Percentiles rank a stretch among this genome's conserved stretches.
Conservation (phyloP, 768 basidiomycete genomes). For the Suillus plorans region DNA sequence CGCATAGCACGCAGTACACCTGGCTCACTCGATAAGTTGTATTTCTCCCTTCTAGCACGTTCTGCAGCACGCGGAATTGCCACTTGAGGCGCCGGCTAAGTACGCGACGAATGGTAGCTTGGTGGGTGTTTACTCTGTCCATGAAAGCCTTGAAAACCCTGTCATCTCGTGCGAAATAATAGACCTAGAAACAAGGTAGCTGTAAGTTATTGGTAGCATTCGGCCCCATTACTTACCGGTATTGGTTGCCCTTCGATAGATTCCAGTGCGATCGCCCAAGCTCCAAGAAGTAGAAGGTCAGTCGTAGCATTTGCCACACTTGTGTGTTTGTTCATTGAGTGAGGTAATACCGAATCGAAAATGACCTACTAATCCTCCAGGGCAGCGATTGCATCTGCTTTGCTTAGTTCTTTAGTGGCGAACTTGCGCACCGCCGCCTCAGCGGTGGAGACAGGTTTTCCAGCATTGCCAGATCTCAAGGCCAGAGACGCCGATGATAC, state of each 20-base stretch:
- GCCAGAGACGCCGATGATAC: conserved; percentile 68
- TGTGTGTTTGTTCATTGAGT: conserved; percentile 6
- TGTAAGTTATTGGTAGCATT: conserved; percentile 3
- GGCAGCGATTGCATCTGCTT: conserved; percentile 73
- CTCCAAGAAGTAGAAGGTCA: conserved; percentile 79
- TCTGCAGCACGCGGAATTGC: conserved; percentile 65
- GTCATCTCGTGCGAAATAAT: conserved; percentile 92
- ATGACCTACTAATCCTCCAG: conserved; percentile 84
- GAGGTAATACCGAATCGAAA: conserved; percentile 1
- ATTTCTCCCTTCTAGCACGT: conserved; percentile 63
- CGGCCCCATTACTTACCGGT: conserved; percentile 52
- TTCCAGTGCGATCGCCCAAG: conserved; percentile 70
- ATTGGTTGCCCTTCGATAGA: conserved; percentile 61
- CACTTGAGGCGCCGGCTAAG: conserved; percentile 61
- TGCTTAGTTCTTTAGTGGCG: conserved; percentile 82
- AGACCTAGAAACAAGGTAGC: conserved; percentile 42
- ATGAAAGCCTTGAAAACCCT: conserved; percentile 74
- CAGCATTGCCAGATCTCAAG: conserved; percentile 62
- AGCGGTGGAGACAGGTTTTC: conserved; percentile 75
- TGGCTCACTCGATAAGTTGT: conserved; percentile 62
- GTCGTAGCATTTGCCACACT: conserved; percentile 89
- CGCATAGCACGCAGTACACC: neutral
- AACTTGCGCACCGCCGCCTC: conserved; percentile 79
- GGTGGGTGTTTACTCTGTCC: conserved; percentile 39
- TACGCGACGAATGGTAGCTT: conserved; percentile 45